phyloP scores from a whole-genome alignment of 441 rosid genomes.

The Metrosideros polymorpha region DNA sequence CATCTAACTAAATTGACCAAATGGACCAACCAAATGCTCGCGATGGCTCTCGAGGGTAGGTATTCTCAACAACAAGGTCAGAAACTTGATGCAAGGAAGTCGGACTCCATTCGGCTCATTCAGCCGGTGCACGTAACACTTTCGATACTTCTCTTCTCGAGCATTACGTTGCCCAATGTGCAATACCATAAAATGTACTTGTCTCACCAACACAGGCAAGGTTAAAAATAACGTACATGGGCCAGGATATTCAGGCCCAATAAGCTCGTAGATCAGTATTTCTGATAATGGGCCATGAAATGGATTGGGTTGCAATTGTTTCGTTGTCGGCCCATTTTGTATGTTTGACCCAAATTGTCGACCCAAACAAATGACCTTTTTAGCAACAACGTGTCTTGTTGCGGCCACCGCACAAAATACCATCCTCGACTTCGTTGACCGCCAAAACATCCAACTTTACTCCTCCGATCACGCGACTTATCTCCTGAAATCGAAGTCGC shows the following conservation, averaged over 20 bases:
- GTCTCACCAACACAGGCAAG: not conserved
- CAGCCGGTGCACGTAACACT: not conserved
- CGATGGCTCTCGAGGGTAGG: not conserved
- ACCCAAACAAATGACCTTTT: not conserved
- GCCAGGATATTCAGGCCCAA: not conserved
- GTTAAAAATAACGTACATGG: not conserved
- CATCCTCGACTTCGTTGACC: too few species aligned
- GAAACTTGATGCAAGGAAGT: not conserved
- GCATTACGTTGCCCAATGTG: not conserved
- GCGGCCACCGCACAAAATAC: too few species aligned
- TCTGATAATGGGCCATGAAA: too few species aligned
- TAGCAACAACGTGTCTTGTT: not conserved
- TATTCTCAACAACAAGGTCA: not conserved
- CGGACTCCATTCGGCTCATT: not conserved
- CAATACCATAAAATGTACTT: not conserved
- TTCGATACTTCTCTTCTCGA: not conserved
- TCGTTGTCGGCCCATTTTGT: not conserved
- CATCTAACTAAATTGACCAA: not conserved
- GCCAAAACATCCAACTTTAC: not conserved
- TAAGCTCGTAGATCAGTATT: not conserved
- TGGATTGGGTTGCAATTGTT: not conserved
- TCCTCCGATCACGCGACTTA: not conserved
- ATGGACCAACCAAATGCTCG: not conserved
- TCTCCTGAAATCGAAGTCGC: not conserved
- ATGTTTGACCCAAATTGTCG: too few species aligned